These are phyloP conservation scores for Cryptococcus wingfieldii DNA, from an alignment of 1,284 basidiomycete genomes.

Conservation along the genomic window DNA sequence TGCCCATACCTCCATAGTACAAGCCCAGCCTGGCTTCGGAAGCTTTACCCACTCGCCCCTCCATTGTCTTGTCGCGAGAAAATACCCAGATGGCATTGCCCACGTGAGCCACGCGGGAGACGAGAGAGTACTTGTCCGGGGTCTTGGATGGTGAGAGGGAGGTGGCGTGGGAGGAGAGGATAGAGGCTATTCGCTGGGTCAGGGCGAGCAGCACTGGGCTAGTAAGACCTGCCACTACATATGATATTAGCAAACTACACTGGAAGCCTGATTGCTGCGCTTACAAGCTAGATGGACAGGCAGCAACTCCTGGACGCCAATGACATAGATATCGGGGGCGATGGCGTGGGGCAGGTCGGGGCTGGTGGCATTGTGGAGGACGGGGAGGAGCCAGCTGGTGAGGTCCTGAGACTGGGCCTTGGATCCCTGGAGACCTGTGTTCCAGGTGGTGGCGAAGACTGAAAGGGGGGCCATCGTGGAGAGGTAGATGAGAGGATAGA, in stretches of 20 bases:
- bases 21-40: slow-evolving; percentile 32
- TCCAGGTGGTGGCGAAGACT: slow-evolving; percentile 49
- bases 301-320: slow-evolving; percentile 95
- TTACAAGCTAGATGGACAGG: slow-evolving; percentile 47
- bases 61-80: slow-evolving; percentile 36
- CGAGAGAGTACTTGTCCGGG: slow-evolving; percentile 35
- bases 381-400: slow-evolving; percentile 46
- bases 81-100: slow-evolving; percentile 48
- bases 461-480: slow-evolving; percentile 32
- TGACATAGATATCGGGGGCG: slow-evolving; percentile 75
- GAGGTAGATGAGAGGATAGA: not conserved
- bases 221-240: slow-evolving; percentile 37
- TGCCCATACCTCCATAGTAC: slow-evolving; percentile 66
- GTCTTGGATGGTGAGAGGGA: slow-evolving; percentile 25
- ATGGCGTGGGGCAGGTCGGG: slow-evolving; percentile 18
- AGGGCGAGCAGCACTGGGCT: slow-evolving; percentile 33
- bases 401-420: slow-evolving; percentile 45
- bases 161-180: slow-evolving; percentile 43
- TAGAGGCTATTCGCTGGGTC: slow-evolving; percentile 38
- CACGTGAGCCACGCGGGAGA: slow-evolving; percentile 37
- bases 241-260: not conserved
- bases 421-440: slow-evolving; percentile 47
- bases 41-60: slow-evolving; percentile 31
- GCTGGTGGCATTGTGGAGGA: slow-evolving; percentile 34
- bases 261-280: slow-evolving; percentile 4